Evolutionary conservation across 139 green algal genomes (phyloP), one percentile per base, ranked within the genome.

Genomic region (Micractinium conductrix): DNA sequence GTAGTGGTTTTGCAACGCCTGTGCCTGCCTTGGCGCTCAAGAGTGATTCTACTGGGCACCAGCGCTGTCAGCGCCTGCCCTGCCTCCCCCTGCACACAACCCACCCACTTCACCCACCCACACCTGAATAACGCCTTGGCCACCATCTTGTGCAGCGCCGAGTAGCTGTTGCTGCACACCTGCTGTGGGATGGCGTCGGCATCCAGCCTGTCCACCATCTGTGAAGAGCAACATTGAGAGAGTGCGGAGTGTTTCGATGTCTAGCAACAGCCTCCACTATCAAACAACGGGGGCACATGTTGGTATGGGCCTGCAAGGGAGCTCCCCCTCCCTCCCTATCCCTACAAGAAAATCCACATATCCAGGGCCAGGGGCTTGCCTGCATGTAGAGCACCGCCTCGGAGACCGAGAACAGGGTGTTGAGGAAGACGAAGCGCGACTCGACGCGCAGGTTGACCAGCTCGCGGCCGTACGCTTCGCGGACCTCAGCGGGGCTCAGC

Each of bases 351-450:
- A n/a, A n/a, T n/a, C n/a, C n/a, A n/a, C n/a, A n/a, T n/a, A n/a
- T n/a, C n/a, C n/a, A n/a, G n/a, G n/a, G n/a, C n/a, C n/a, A n/a
- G n/a, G n/a, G n/a, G n/a, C n/a, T n/a, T n/a, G 92, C 92, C 93
- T 98, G 95, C 90, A 95, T 94, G 91, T 97, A 98, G 87, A 98
- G 93, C 74, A 96, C 92, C 1, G 95, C 96, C 87, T 99, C 96
- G 63, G 89, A 95, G 24, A 99, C 94, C 30, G 83, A 94, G 92
- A 99, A 99, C 2, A 99, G 88, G 0, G 96, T 99, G 93, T 99
- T 99, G 86, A 99, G 91, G 87, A 99, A 99, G 72, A 92, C 87
- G 87, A 93, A 99, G 70, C 96, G 92, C 7, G 80, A 86, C 87
- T 98, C 94, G 63, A 96, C 93, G 40, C 89, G 82, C 63, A 99